These are phyloP conservation scores for Kwoniella heveanensis DNA, from an alignment of 768 basidiomycete genomes.

Conservation along the genomic window DNA sequence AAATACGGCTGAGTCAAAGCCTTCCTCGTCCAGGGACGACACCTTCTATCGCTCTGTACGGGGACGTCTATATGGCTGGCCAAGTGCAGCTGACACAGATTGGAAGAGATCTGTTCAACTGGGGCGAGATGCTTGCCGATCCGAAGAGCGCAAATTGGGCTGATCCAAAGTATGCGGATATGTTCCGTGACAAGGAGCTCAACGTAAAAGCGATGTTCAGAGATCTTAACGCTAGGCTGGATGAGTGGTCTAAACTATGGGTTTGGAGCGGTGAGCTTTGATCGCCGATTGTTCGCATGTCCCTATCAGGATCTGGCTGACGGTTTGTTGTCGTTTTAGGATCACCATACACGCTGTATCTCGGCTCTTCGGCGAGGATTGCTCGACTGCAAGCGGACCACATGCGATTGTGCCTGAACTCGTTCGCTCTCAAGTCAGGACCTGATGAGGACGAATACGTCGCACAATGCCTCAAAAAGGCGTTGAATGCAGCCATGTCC, in stretches of 20 bases:
- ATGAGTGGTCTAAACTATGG: slow-evolving; percentile 45
- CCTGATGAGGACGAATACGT: slow-evolving; percentile 33
- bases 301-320: neutral
- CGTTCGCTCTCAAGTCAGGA: slow-evolving; percentile 40
- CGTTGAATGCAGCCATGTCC: slow-evolving; percentile 40
- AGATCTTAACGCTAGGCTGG: slow-evolving; percentile 39
- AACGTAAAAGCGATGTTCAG: slow-evolving; percentile 35
- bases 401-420: slow-evolving; percentile 45
- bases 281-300: too few relatives aligned
- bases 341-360: slow-evolving; percentile 39
- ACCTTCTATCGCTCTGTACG: slow-evolving; percentile 28
- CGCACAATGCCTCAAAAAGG: slow-evolving; percentile 37
- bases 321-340: slow-evolving; percentile 19
- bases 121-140: slow-evolving; percentile 37
- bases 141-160: slow-evolving; percentile 21
- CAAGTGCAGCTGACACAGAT: slow-evolving; percentile 46
- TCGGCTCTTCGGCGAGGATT: slow-evolving; percentile 36
- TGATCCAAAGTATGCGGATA: slow-evolving; percentile 30
- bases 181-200: slow-evolving; percentile 31
- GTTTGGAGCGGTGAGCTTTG: slow-evolving; percentile 47
- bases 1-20: slow-evolving; percentile 28
- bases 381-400: slow-evolving; percentile 43
- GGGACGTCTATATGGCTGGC: slow-evolving; percentile 45
- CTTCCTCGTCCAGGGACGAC: slow-evolving; percentile 30
- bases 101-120: slow-evolving; percentile 40